These are phyloP conservation scores for Wickerhamiella dianesei DNA, from an alignment of 805 yeast species.

Conservation along the genomic window DNA sequence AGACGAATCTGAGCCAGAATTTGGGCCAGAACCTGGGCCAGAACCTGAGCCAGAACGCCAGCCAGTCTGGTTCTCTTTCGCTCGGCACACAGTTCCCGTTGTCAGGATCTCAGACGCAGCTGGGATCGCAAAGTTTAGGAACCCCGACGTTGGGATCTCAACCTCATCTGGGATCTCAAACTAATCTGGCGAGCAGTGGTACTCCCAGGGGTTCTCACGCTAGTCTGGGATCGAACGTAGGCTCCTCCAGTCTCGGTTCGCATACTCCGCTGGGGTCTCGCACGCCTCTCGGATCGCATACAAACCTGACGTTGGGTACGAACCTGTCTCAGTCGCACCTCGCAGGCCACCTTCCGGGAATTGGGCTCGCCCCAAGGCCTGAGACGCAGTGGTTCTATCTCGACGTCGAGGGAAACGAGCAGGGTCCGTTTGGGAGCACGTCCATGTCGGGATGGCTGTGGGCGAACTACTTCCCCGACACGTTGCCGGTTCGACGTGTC, in stretches of 20 bases:
- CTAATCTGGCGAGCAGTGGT: neutral
- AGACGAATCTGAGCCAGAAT: too few species aligned
- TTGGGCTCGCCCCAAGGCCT: neutral
- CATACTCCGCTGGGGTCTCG: neutral
- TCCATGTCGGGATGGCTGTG: conserved; percentile 66
- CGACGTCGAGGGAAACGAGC: conserved; percentile 56
- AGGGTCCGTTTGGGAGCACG: conserved; percentile 68
- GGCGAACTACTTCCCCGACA: conserved; percentile 31
- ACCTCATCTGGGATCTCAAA: neutral
- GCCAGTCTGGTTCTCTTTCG: too few species aligned
- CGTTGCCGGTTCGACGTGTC: conserved; percentile 44
- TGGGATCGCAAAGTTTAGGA: too few species aligned
- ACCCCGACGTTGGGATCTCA: neutral
- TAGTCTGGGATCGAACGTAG: neutral
- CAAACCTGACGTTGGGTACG: too few species aligned
- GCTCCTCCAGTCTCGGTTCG: neutral
- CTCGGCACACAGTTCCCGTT: too few species aligned
- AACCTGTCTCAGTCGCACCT: too few species aligned
- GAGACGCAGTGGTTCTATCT: conserved; percentile 48
- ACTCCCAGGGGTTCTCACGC: neutral
- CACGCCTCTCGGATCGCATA: neutral
- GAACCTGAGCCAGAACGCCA: too few species aligned
- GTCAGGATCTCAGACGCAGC: too few species aligned
- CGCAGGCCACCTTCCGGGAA: too few species aligned
- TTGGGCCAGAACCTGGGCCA: too few species aligned